Percentiles rank a stretch among this genome's conserved stretches.
Evolutionary conservation across 2,329 filamentous ascomycete species (phyloP).

Genomic region (Rhytidhysteron rufulum): DNA sequence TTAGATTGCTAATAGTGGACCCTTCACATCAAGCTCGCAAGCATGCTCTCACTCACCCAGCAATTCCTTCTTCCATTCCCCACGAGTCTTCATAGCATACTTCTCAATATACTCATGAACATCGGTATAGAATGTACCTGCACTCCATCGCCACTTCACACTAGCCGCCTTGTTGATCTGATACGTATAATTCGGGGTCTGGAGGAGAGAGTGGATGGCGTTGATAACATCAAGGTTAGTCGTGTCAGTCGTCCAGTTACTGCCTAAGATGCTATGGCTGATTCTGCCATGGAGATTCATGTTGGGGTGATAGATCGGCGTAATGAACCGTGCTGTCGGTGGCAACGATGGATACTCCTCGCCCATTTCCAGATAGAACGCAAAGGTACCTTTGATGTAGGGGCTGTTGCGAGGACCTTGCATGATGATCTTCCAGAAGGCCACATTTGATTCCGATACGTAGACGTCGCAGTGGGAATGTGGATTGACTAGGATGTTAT

Average conservation of each 20-base stretch:
- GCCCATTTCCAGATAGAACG: conserved; percentile 35
- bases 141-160: too few species aligned
- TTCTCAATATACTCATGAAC: too few species aligned
- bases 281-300: conserved; percentile 35
- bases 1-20: too few species aligned
- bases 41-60: too few species aligned
- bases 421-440: conserved; percentile 41
- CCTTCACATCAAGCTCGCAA: too few species aligned
- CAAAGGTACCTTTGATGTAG: conserved; percentile 30
- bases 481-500: conserved; percentile 21
- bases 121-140: too few species aligned
- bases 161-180: too few species aligned
- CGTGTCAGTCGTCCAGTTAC: conserved; percentile 36
- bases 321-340: conserved; percentile 34
- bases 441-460: conserved; percentile 36
- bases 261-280: conserved; percentile 32
- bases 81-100: too few species aligned
- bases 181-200: conserved; percentile 30
- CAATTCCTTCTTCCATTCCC: too few species aligned
- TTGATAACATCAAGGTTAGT: conserved; percentile 29
- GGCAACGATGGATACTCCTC: conserved; percentile 34
- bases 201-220: conserved; percentile 31
- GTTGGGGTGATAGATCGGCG: conserved; percentile 37
- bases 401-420: conserved; percentile 25
- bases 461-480: conserved; percentile 38